Base-by-base conservation (phyloP, 2,329 filamentous ascomycete genomes). In the Cercospora janseana region DNA sequence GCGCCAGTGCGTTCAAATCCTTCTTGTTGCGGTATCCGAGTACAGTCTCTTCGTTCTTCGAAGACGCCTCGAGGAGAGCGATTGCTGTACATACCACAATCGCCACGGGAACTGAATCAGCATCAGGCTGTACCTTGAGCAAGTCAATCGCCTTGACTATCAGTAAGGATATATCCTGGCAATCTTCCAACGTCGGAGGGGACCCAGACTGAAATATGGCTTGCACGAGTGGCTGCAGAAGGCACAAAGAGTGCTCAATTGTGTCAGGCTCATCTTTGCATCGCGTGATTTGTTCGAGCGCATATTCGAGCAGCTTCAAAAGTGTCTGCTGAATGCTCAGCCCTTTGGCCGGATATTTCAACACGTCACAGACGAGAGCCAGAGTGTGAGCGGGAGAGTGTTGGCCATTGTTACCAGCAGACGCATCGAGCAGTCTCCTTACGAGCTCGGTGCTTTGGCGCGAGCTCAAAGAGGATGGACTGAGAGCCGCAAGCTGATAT, bases 21-120 rank as follows among this genome's bases (percentile, higher is more conserved):
- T 18, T 15, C 34, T 47, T 37, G 3, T 47, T 21, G 24, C 32
- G 24, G 40, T 47, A 34, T 20, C 32, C 44, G 23, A 29, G 31
- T n/a, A 34, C 3, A 1, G 34, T 13, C 2, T 18, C 24, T 20
- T 29, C 24, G 13, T 23, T 12, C 12, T 15, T 23, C 2, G 18
- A 23, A 9, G 15, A 21, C 16, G 38, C 44, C 31, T 47, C 44
- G 12, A 47, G 24, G 6, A 24, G 15, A 27, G 23, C 24, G 34
- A 47, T 29, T 12, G 26, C 27, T 8, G 16, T 28, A 34, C 21
- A 38, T 18, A 28, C 16, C 7, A 37, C 21, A 20, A 47, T 13
- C 32, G 40, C 31, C 8, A 23, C n/a, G 6, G 43, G 18, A n/a
- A n/a, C 16, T 12, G 43, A 40, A 23, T 13, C 10, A 4, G 3